Evolutionary conservation across 441 rosid genomes (phyloP).

Genomic region (Adansonia grandidieri): DNA sequence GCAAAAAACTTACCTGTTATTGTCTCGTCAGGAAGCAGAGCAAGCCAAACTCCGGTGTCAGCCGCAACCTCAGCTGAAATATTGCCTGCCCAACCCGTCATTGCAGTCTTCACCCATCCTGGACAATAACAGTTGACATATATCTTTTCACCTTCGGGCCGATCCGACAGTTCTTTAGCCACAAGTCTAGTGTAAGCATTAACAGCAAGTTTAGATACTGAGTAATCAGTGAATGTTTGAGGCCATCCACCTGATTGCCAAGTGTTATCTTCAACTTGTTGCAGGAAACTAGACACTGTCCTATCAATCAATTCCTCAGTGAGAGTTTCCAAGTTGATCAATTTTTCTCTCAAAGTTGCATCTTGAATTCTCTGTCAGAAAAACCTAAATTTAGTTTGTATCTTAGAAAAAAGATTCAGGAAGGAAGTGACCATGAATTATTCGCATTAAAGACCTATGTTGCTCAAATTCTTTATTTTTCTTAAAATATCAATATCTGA

Average conservation of each 20-base stretch:
- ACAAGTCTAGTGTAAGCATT: conserved; percentile 72
- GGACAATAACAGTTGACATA: conserved; percentile 88
- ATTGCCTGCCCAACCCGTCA: conserved; percentile 92
- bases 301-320: conserved; percentile 73
- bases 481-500: too few species aligned
- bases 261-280: conserved; percentile 69
- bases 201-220: conserved; percentile 88
- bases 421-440: not conserved
- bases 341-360: conserved; percentile 59
- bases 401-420: not conserved
- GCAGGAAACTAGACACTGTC: conserved; percentile 58
- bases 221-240: conserved; percentile 73
- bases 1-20: conserved; percentile 86
- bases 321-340: conserved; percentile 52
- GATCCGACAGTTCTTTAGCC: conserved; percentile 54
- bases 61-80: conserved; percentile 75
- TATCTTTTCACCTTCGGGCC: conserved; percentile 70
- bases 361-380: conserved; percentile 68
- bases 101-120: conserved; percentile 94
- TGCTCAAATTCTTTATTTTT: too few species aligned
- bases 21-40: conserved; percentile 66
- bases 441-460: not conserved
- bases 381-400: conserved; percentile 9
- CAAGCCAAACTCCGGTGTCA: conserved; percentile 94
- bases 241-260: conserved; percentile 96